These are phyloP conservation scores for Colletotrichum camelliae DNA, from an alignment of 2,329 filamentous ascomycete genomes.

Conservation along the genomic window DNA sequence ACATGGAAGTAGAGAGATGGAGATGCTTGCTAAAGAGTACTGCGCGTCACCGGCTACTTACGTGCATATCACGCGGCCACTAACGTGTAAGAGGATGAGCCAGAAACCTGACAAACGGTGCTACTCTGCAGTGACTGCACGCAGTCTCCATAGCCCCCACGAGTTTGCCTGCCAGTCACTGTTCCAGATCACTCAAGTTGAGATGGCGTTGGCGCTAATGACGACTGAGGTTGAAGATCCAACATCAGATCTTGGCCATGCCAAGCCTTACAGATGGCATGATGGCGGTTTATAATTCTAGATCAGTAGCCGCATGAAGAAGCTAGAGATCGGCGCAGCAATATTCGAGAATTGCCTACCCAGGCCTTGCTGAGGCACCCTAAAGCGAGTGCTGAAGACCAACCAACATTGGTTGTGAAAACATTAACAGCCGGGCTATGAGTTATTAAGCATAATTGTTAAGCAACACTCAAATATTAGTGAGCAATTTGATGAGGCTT, in stretches of 20 bases:
- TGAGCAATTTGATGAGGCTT: background rate
- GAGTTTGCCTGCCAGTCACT: background rate
- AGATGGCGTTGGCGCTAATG: background rate
- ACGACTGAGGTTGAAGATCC: background rate
- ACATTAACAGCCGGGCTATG: background rate
- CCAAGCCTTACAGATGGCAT: background rate
- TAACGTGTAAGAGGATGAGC: background rate
- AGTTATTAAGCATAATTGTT: background rate
- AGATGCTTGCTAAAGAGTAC: constrained; percentile 1
- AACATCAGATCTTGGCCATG: background rate
- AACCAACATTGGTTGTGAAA: background rate
- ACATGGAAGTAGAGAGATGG: background rate
- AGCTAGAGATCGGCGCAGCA: background rate
- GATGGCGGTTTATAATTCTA: background rate
- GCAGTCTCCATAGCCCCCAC: background rate
- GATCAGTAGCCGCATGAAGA: background rate
- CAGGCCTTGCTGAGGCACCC: background rate
- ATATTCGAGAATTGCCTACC: background rate
- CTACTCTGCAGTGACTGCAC: background rate
- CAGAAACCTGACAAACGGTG: constrained; percentile 8
- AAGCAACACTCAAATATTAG: background rate
- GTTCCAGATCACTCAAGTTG: background rate
- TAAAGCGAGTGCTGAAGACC: background rate
- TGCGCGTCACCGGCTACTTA: constrained; percentile 13
- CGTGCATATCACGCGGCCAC: constrained; percentile 11